Percentiles rank a stretch among this genome's conserved stretches.
phyloP scores from a whole-genome alignment of 2,329 filamentous ascomycete genomes.

The Ophiostoma pallidulum region DNA sequence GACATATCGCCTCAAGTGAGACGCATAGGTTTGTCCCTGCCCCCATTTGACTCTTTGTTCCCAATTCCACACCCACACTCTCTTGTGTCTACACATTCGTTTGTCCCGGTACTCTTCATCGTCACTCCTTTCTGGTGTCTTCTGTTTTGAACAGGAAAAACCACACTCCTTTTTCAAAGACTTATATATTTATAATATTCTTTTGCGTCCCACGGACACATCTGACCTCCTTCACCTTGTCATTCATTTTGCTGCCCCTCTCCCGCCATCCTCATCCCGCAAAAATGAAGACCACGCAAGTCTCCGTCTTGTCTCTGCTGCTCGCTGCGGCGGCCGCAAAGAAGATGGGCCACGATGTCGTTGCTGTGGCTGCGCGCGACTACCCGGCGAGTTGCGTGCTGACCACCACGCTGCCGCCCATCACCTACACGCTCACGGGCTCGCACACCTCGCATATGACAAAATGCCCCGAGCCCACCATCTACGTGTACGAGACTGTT shows the following conservation, averaged over 20 bases:
- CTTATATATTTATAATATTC: not conserved
- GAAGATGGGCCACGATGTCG: not conserved
- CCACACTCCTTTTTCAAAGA: not conserved
- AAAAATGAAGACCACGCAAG: conserved; percentile 10
- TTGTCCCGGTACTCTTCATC: not conserved
- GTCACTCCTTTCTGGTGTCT: conserved; percentile 6
- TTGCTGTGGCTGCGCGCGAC: not conserved
- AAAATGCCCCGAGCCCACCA: conserved; percentile 6
- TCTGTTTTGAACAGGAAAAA: too few relatives aligned
- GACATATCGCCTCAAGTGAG: conserved; percentile 10
- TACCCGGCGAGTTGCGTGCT: conserved; percentile 9
- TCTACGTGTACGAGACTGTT: conserved; percentile 12
- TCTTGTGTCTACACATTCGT: not conserved
- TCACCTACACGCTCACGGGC: conserved; percentile 10
- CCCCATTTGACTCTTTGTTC: not conserved
- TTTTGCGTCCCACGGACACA: too few relatives aligned
- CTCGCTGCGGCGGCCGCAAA: conserved; percentile 3
- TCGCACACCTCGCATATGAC: conserved; percentile 1
- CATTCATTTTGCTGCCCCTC: not conserved
- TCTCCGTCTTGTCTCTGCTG: conserved; percentile 8
- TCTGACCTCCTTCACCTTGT: not conserved
- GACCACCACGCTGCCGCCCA: conserved; percentile 12
- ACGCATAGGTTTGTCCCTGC: conserved; percentile 4
- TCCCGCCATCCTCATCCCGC: not conserved
- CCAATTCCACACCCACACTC: not conserved